Conservation (phyloP, 257 asterid genomes). For the Solanum pennellii region DNA sequence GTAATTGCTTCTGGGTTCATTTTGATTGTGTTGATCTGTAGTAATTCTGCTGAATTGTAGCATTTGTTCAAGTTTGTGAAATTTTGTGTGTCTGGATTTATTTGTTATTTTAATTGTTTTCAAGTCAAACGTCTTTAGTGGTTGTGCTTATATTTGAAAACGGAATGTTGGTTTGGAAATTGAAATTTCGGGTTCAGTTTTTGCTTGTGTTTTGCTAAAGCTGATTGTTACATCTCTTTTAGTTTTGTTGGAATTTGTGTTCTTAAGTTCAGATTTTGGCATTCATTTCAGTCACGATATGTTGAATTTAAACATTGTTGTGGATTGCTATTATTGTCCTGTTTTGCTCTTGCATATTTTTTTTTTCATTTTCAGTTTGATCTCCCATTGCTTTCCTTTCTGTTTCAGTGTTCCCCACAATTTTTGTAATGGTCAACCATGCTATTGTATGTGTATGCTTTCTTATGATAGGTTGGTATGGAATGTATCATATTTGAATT, state of each 20-base stretch:
- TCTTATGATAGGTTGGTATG: neutral
- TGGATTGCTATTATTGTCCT: neutral
- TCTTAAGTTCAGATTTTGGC: neutral
- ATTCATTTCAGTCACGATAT: neutral
- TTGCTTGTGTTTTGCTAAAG: neutral
- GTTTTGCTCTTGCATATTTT: neutral
- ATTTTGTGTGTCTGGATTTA: neutral
- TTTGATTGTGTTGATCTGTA: neutral
- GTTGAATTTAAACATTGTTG: neutral
- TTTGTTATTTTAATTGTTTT: neutral
- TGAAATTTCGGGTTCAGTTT: neutral
- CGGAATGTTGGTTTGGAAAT: neutral
- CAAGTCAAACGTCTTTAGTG: neutral
- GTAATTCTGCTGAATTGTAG: neutral
- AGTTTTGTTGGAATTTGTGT: neutral
- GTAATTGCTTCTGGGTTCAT: neutral
- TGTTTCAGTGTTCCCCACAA: neutral
- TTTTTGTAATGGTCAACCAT: neutral
- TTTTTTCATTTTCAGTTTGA: neutral
- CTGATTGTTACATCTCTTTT: neutral
- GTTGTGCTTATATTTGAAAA: neutral
- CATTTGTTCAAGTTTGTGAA: neutral
- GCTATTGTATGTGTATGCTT: neutral
- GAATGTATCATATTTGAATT: neutral
- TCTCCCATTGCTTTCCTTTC: neutral